Base-by-base conservation (phyloP, 2,329 filamentous ascomycete genomes). In the Knoxdaviesia proteae region DNA sequence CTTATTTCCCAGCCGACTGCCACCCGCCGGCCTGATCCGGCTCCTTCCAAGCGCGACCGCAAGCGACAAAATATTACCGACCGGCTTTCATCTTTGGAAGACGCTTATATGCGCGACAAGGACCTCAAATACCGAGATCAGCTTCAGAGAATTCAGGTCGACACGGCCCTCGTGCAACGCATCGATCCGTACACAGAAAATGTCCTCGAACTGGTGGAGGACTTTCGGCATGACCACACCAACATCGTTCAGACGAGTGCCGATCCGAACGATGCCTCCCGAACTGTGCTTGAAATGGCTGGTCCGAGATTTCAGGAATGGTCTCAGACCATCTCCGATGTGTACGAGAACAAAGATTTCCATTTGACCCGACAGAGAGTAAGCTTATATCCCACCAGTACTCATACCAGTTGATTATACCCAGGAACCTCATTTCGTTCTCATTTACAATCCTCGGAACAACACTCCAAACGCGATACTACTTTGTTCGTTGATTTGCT, bases 121-220 rank as follows among this genome's bases (percentile, higher is more conserved):
- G 84, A 94, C 58, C 67, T 72, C 48, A 77, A 84, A 52, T 96
- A 93, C 59, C 77, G 87, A 47, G 82, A 90, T 49, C 84, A 94
- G 59, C 71, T 94, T 2, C 80, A 90, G 53, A 84, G 84, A 50
- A 75, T 94, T n/a, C 87, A 94, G 61, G 77, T 84, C 49, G 87
- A 94, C 58, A 86, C 87, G 61, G 83, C 74, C 45, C 69, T 93
- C 39, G 84, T 94, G 49, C 77, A 84, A 57, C 77, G 82, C 50
- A 82, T 90, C 42, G 80, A 94, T 53, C 80, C 83, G 1, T 92
- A 93, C 57, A 67, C 69, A 42, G 67, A 76, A 47, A 71, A 74
- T 46, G 75, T 83, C 40, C 67, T 94, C 39, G 78, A 84, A 47
- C 73, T 81, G 44, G 75, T 86, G 47, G 66, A 69, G 42, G 72